Evolutionary conservation across 2,329 filamentous ascomycete genomes (phyloP), one percentile per base, ranked within the genome.

Genomic region (Apiospora sp.): DNA sequence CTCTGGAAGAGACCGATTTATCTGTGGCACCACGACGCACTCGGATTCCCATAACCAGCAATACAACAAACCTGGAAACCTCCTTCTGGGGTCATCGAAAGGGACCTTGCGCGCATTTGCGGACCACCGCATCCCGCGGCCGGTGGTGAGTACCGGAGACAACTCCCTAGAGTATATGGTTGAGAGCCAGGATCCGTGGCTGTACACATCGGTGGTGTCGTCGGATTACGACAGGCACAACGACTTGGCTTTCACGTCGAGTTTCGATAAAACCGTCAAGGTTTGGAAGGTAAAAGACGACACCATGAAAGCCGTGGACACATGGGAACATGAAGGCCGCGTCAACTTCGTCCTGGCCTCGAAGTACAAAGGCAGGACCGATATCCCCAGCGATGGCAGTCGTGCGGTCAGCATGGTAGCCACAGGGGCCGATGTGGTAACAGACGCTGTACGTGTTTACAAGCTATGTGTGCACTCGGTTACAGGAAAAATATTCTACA

Each of bases 1-100:
- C 0, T 87, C 87, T 0, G 77, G 87, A 27, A 41, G 58, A 41
- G 78, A 84, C n/a, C 82, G 82, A 22, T 89, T 92, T 70, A 77
- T 92, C n/a, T 91, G 89, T 74, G 90, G 90, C 46, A 89, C 90
- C 0, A 90, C 89, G 0, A 87, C 88, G 0, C 90, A 92, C 79
- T 91, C 89, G 0, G 90, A 92, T 75, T 81, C 84, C 0, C 88
- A 90, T 58, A 92, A 92, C 72, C 89, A 91, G 76, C 90, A 92
- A 74, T 92, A 92, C 77, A 92, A 92, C 75, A 91, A 89, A 75
- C 86, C 88, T 0, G 90, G 90, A 0, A 92, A 92, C 75, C 79
- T 92, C 13, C 81, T 90, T 0, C 80, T 92, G 1, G 90, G 88
- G 8, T 90, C 88, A 0, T 82, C 73, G 0, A 76, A 78, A 1